phyloP scores from a whole-genome alignment of 495 filamentous ascomycete genomes.

The Penicillium daleae region DNA sequence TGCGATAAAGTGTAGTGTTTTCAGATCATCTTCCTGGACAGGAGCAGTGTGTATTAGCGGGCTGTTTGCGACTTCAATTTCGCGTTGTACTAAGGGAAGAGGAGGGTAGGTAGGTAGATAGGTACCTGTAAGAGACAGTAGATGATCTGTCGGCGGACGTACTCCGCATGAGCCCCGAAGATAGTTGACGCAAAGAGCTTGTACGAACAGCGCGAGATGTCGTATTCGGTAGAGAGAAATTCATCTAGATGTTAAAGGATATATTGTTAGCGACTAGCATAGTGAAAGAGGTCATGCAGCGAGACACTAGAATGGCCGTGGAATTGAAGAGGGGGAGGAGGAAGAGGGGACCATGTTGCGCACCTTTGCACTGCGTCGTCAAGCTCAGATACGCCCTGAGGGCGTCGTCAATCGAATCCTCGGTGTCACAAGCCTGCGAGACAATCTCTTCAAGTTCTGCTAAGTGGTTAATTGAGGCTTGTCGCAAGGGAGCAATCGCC shows the following conservation, averaged over 20 bases:
- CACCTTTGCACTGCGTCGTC: slow-evolving; percentile 74
- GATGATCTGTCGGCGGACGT: slow-evolving; percentile 91
- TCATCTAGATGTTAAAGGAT: slow-evolving; percentile 55
- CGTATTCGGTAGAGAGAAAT: slow-evolving; percentile 82
- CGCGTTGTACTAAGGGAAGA: not conserved
- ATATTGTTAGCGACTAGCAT: not conserved
- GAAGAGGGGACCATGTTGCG: not conserved
- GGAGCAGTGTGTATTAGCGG: not conserved
- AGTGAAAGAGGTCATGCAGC: not conserved
- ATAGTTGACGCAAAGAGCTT: slow-evolving; percentile 75
- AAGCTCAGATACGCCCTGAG: slow-evolving; percentile 83
- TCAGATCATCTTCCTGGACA: slow-evolving; percentile 73
- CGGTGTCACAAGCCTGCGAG: slow-evolving; percentile 67
- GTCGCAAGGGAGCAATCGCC: slow-evolving; percentile 9
- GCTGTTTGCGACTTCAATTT: not conserved
- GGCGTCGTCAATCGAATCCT: slow-evolving; percentile 83
- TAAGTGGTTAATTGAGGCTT: slow-evolving; percentile 14
- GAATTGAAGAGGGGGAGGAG: not conserved
- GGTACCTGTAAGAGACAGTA: slow-evolving; percentile 83
- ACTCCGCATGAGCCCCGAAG: slow-evolving; percentile 74
- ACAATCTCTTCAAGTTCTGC: slow-evolving; percentile 84
- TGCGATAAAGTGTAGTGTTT: slow-evolving; percentile 77
- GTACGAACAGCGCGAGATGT: slow-evolving; percentile 82
- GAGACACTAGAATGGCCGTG: not conserved
- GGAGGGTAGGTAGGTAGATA: not conserved